Percentiles rank a stretch among this genome's conserved stretches.
These are phyloP conservation scores for Nicotiana undulata DNA, from an alignment of 257 asterid species.

Conservation along the genomic window DNA sequence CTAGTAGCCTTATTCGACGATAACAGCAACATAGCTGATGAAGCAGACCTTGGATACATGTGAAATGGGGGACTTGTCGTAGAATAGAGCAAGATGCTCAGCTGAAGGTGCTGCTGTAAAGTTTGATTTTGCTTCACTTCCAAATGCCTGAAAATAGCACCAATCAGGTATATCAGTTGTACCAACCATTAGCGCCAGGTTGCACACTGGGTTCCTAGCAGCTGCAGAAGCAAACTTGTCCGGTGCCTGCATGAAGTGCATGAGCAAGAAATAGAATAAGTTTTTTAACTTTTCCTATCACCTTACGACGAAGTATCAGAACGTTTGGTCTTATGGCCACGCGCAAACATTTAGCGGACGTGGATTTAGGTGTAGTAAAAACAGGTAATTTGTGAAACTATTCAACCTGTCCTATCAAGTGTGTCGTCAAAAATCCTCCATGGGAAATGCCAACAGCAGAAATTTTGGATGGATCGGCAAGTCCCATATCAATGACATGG, in stretches of 20 bases:
- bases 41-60: slow-evolving; percentile 62
- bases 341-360: not conserved
- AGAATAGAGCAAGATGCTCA: slow-evolving; percentile 53
- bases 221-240: slow-evolving; percentile 79
- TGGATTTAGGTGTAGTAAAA: not conserved
- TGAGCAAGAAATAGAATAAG: not conserved
- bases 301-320: not conserved
- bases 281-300: not conserved
- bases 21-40: not conserved
- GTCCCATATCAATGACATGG: slow-evolving; percentile 44
- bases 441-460: slow-evolving; percentile 89
- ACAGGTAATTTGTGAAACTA: not conserved
- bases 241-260: slow-evolving; percentile 51
- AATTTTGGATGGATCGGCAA: slow-evolving; percentile 77
- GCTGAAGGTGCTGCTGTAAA: slow-evolving; percentile 75
- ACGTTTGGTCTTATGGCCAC: not conserved
- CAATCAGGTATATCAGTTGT: slow-evolving; percentile 91
- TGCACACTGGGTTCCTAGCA: slow-evolving; percentile 89
- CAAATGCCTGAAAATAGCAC: slow-evolving; percentile 68
- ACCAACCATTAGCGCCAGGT: slow-evolving; percentile 84
- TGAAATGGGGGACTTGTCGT: slow-evolving; percentile 75
- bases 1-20: not conserved
- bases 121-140: slow-evolving; percentile 50
- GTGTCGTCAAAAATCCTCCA: slow-evolving; percentile 70
- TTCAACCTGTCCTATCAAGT: no score